Evolutionary conservation across 495 filamentous ascomycete genomes (phyloP).

Genomic region (Jackrogersella multiformis): DNA sequence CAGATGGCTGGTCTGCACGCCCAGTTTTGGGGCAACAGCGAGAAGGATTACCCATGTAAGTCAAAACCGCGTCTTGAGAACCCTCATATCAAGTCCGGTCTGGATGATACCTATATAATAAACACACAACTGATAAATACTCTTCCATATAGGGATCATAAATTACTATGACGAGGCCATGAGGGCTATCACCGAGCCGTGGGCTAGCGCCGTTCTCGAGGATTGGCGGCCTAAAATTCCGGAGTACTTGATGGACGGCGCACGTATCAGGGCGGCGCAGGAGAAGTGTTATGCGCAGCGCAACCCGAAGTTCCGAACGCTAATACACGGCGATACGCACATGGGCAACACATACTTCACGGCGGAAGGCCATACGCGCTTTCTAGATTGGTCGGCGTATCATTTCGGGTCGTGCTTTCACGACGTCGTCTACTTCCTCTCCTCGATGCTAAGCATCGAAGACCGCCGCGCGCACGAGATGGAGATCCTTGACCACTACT

Average conservation of each 20-base stretch:
- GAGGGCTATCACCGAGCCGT: constrained; percentile 35
- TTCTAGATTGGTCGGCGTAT: constrained; percentile 51
- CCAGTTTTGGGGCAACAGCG: constrained; percentile 47
- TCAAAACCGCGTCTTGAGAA: constrained; percentile 1
- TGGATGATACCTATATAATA: neutral
- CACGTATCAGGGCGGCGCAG: constrained; percentile 41
- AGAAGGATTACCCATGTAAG: constrained; percentile 45
- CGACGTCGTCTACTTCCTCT: constrained; percentile 49
- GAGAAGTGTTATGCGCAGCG: constrained; percentile 45
- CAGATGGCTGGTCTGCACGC: constrained; percentile 50
- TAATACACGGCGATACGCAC: constrained; percentile 50
- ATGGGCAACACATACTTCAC: constrained; percentile 41
- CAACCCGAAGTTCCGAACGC: constrained; percentile 42
- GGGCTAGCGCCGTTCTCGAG: constrained; percentile 37
- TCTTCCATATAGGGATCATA: constrained; percentile 20
- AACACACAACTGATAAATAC: neutral
- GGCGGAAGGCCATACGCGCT: constrained; percentile 40
- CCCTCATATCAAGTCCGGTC: neutral
- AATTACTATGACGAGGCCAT: constrained; percentile 39
- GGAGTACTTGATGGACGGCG: constrained; percentile 38
- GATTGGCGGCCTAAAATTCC: constrained; percentile 41
- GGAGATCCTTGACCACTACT: constrained; percentile 46
- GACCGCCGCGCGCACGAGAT: constrained; percentile 47
- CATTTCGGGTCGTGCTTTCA: constrained; percentile 49
- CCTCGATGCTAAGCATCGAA: constrained; percentile 44